A percentile compares a stretch with the other conserved stretches of the same genome.
Evolutionary conservation across 2,329 filamentous ascomycete genomes (phyloP).

Genomic region (Nigrograna mackinnonii): DNA sequence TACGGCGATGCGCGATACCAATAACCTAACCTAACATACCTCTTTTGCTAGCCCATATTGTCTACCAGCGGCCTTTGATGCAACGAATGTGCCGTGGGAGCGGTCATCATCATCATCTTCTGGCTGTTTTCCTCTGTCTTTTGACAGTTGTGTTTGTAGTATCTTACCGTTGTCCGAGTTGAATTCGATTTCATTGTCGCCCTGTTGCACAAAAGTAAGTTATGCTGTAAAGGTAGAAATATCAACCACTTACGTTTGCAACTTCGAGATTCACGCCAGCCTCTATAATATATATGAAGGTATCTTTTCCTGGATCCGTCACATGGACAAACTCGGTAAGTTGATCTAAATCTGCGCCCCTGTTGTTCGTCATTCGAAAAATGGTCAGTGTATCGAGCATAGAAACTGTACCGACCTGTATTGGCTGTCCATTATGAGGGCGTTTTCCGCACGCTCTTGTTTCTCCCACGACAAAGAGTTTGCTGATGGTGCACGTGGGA

Average conservation of each 20-base stretch:
- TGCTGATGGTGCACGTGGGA: too few relatives aligned
- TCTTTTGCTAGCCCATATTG: slow-evolving; percentile 1
- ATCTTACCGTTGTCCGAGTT: not conserved
- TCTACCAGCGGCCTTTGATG: not conserved
- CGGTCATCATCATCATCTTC: not conserved
- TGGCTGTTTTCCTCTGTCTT: not conserved
- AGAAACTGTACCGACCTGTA: not conserved
- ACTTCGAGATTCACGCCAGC: not conserved
- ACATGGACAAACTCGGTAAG: not conserved
- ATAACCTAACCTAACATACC: too few relatives aligned
- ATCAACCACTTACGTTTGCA: not conserved
- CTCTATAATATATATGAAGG: not conserved
- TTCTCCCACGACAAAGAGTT: not conserved
- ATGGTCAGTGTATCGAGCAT: not conserved
- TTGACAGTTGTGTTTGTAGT: not conserved
- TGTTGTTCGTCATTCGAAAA: not conserved
- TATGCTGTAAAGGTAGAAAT: not conserved
- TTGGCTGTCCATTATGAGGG: not conserved
- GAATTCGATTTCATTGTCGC: not conserved
- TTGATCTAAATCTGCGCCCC: not conserved
- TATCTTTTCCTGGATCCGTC: not conserved
- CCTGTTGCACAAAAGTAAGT: not conserved
- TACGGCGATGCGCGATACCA: too few relatives aligned
- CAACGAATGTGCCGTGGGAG: not conserved
- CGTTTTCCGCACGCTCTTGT: not conserved